Conservation (phyloP, 495 filamentous ascomycete genomes). For the Cladorrhinum samala region DNA sequence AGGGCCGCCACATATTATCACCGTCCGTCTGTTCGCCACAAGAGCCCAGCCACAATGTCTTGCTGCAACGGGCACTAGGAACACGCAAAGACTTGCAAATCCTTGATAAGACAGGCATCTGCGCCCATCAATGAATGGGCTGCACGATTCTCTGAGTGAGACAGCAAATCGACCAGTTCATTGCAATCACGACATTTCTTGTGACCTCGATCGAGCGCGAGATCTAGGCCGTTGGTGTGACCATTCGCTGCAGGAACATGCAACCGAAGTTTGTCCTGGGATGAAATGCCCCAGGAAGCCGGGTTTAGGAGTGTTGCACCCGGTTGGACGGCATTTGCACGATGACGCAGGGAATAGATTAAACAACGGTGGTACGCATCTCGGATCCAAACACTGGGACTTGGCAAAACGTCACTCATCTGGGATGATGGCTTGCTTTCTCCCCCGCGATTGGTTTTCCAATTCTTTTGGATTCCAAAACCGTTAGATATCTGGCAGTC, state of each 20-base stretch:
- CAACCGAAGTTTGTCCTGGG: background rate
- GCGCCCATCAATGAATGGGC: background rate
- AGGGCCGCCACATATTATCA: background rate
- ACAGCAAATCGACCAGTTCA: too few relatives aligned
- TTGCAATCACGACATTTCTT: background rate
- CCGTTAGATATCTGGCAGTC: too few relatives aligned
- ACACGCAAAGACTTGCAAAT: too few relatives aligned
- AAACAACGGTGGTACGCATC: background rate
- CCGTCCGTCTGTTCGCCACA: background rate
- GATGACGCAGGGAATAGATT: background rate
- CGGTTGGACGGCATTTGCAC: background rate
- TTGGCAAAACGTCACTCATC: background rate
- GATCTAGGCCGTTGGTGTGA: background rate
- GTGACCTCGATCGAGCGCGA: background rate
- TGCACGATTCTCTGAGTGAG: too few relatives aligned
- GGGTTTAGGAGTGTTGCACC: background rate
- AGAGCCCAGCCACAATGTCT: background rate
- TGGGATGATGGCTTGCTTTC: too few relatives aligned
- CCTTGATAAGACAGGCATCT: too few relatives aligned
- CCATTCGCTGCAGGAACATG: background rate
- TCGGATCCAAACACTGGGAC: background rate
- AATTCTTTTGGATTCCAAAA: too few relatives aligned
- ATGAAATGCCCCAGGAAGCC: background rate
- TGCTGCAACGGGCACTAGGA: background rate
- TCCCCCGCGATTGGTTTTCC: too few relatives aligned